phyloP scores from a whole-genome alignment of 2,329 filamentous ascomycete genomes.

The Waltergamsia citrina region DNA sequence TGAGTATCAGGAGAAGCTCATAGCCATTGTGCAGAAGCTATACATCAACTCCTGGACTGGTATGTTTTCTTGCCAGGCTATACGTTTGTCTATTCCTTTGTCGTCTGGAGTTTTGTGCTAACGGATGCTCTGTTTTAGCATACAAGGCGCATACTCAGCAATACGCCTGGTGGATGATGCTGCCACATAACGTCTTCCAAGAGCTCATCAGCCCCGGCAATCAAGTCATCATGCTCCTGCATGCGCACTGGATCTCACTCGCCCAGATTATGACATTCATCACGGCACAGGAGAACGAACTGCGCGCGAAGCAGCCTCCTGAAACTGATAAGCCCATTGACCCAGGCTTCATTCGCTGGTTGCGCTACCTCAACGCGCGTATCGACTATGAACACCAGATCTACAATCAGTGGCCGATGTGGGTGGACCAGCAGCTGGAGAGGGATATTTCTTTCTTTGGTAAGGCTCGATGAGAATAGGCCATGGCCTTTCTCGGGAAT shows the following conservation, averaged over 20 bases:
- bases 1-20: constrained; percentile 34
- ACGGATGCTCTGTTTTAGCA: constrained; percentile 19
- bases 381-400: constrained; percentile 31
- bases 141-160: constrained; percentile 39
- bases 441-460: constrained; percentile 36
- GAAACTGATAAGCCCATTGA: constrained; percentile 17
- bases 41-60: constrained; percentile 43
- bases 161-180: constrained; percentile 49
- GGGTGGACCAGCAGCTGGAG: constrained; percentile 42
- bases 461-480: constrained; percentile 9
- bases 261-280: constrained; percentile 44
- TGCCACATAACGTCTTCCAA: constrained; percentile 42
- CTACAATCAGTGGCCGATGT: constrained; percentile 44
- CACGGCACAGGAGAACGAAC: constrained; percentile 28
- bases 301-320: constrained; percentile 17
- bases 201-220: constrained; percentile 35
- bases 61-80: constrained; percentile 15
- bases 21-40: constrained; percentile 39
- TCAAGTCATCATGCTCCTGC: constrained; percentile 36
- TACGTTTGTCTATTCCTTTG: not conserved
- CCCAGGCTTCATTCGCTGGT: constrained; percentile 37
- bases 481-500: too few relatives aligned
- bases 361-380: constrained; percentile 37
- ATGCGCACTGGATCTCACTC: constrained; percentile 44
- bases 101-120: not conserved